Conservation (phyloP, 306 rosid genomes). For the Hippophae tibetana region DNA sequence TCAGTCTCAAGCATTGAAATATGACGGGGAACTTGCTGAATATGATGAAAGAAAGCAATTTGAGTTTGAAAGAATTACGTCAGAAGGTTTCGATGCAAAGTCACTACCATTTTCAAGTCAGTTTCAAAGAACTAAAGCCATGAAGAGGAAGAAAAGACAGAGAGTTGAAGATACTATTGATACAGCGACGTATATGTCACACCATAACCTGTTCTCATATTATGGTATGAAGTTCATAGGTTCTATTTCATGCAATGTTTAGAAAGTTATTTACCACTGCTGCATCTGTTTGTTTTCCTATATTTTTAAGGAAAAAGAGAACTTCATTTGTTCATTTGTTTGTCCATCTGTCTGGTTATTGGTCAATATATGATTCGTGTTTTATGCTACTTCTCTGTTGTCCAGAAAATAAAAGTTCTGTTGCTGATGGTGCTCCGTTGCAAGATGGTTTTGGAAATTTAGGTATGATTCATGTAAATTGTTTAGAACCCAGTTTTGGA, state of each 20-base stretch:
- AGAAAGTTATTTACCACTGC: too few relatives aligned
- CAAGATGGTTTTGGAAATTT: conserved; percentile 43
- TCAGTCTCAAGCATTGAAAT: conserved; percentile 42
- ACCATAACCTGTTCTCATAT: conserved; percentile 58
- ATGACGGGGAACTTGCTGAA: conserved; percentile 44
- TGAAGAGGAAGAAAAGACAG: conserved; percentile 66
- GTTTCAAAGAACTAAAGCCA: conserved; percentile 28
- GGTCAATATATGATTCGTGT: conserved; percentile 7
- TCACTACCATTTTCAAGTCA: conserved; percentile 39
- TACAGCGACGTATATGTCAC: conserved; percentile 36
- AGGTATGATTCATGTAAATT: conserved; percentile 38
- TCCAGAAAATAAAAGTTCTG: conserved; percentile 55
- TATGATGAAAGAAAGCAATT: conserved; percentile 28
- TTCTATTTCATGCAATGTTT: conserved; percentile 1
- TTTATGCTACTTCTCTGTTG: background rate
- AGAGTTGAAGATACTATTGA: conserved; percentile 53
- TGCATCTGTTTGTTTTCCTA: too few relatives aligned
- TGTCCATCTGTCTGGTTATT: conserved; percentile 6
- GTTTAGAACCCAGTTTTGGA: conserved; percentile 6
- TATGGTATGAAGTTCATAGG: conserved; percentile 33
- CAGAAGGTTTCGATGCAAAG: conserved; percentile 38
- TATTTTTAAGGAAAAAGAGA: too few relatives aligned
- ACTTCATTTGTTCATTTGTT: background rate
- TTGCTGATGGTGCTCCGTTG: conserved; percentile 31
- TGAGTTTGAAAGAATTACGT: conserved; percentile 25